phyloP scores from a whole-genome alignment of 371 early-diverging fungal species.

The Apophysomyces elegans region DNA sequence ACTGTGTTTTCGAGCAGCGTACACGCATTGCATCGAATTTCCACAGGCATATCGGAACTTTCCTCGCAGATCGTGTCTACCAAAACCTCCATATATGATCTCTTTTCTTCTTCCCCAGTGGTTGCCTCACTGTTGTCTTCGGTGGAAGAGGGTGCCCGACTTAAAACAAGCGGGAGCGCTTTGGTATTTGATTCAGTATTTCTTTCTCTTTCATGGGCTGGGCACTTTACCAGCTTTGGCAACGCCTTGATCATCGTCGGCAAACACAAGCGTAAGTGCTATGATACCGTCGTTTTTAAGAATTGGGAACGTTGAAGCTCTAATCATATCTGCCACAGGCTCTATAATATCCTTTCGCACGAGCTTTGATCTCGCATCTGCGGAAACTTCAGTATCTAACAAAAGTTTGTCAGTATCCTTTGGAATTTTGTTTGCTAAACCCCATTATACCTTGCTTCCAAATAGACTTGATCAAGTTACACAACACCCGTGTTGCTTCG shows the following conservation, averaged over 20 bases:
- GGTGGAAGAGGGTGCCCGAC: constrained; percentile 19
- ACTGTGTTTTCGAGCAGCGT: constrained; percentile 52
- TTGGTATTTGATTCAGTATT: constrained; percentile 10
- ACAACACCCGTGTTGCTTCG: constrained; percentile 65
- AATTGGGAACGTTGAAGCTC: constrained; percentile 58
- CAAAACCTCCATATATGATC: constrained; percentile 51
- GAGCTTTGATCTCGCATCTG: constrained; percentile 43
- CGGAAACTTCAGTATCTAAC: constrained; percentile 18
- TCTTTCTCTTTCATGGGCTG: constrained; percentile 19
- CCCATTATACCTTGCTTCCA: constrained; percentile 38
- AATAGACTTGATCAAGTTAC: constrained; percentile 59
- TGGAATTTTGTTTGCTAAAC: constrained; percentile 2
- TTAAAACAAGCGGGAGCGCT: constrained; percentile 29
- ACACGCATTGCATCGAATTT: constrained; percentile 58
- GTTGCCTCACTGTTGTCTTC: constrained; percentile 25
- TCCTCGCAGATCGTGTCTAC: constrained; percentile 39
- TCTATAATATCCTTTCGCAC: constrained; percentile 40
- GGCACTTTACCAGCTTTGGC: constrained; percentile 19
- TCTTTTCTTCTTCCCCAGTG: constrained; percentile 22
- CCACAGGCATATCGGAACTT: constrained; percentile 26
- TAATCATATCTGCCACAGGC: constrained; percentile 54
- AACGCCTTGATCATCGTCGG: constrained; percentile 26
- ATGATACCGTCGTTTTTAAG: constrained; percentile 68
- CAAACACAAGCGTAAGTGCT: constrained; percentile 57
- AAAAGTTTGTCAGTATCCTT: neutral